Conservation (phyloP, 176 grass and related monocot genomes). For the Hsuehochloa calcarea region DNA sequence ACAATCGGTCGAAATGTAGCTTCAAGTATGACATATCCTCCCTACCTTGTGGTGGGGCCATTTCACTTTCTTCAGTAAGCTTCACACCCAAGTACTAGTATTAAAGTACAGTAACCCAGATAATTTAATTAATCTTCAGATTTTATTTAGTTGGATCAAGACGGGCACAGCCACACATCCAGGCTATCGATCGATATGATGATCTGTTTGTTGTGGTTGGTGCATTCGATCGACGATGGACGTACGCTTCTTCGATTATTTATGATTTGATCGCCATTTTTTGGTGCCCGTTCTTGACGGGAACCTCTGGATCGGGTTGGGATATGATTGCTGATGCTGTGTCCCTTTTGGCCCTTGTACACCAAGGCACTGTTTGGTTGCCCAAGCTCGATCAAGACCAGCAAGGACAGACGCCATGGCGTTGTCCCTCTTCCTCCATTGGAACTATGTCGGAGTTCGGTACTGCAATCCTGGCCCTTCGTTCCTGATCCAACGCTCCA, state of each 20-base stretch:
- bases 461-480: background rate
- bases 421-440: background rate
- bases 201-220: constrained; percentile 23
- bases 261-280: background rate
- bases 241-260: background rate
- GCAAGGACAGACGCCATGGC: background rate
- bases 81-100: constrained; percentile 11
- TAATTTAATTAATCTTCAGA: background rate
- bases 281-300: background rate
- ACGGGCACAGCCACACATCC: background rate
- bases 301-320: background rate
- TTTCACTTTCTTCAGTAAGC: constrained; percentile 8
- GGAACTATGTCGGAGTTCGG: background rate
- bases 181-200: background rate
- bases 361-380: constrained; percentile 31
- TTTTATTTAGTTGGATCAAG: background rate
- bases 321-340: constrained; percentile 4
- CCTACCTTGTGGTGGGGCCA: constrained; percentile 18
- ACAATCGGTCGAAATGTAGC: background rate
- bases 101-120: background rate
- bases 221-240: background rate
- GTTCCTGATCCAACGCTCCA: background rate
- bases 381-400: constrained; percentile 37
- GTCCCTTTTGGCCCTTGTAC: constrained; percentile 19
- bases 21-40: constrained; percentile 20